These are phyloP conservation scores for Calonectria pteridis DNA, from an alignment of 2,329 filamentous ascomycete genomes.

Conservation along the genomic window DNA sequence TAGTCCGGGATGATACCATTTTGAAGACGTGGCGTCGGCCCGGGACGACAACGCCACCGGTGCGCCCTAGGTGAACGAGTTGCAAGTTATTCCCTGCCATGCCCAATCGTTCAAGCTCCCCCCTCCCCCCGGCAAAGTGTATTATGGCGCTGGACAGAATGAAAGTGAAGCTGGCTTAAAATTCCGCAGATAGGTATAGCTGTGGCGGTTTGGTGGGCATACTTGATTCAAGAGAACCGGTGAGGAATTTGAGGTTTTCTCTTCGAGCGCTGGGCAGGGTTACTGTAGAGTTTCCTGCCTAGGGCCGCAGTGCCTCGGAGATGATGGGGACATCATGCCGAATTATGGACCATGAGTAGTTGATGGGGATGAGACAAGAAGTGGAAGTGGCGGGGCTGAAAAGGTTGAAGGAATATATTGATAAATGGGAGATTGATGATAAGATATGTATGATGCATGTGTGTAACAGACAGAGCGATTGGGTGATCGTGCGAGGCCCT, in stretches of 20 bases:
- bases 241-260: slow-evolving; percentile 80
- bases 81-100: slow-evolving; percentile 78
- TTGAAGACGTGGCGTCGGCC: slow-evolving; percentile 72
- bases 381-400: slow-evolving; percentile 76
- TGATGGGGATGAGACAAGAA: slow-evolving; percentile 77
- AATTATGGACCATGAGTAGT: slow-evolving; percentile 81
- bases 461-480: not conserved
- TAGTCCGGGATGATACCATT: slow-evolving; percentile 72
- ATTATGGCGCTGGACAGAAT: slow-evolving; percentile 72
- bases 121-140: slow-evolving; percentile 61
- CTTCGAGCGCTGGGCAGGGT: slow-evolving; percentile 73
- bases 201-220: slow-evolving; percentile 76
- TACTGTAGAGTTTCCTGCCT: slow-evolving; percentile 79
- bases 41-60: slow-evolving; percentile 90
- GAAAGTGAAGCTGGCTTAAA: slow-evolving; percentile 75
- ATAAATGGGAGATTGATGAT: not conserved
- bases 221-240: slow-evolving; percentile 74
- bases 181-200: slow-evolving; percentile 74
- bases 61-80: slow-evolving; percentile 88
- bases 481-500: not conserved
- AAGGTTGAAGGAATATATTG: slow-evolving; percentile 57
- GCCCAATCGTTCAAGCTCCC: slow-evolving; percentile 54
- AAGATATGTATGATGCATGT: not conserved
- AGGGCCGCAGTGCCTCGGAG: slow-evolving; percentile 79
- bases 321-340: slow-evolving; percentile 70